phyloP scores from a whole-genome alignment of 2,329 filamentous ascomycete species.

The Elsinoe batatas region DNA sequence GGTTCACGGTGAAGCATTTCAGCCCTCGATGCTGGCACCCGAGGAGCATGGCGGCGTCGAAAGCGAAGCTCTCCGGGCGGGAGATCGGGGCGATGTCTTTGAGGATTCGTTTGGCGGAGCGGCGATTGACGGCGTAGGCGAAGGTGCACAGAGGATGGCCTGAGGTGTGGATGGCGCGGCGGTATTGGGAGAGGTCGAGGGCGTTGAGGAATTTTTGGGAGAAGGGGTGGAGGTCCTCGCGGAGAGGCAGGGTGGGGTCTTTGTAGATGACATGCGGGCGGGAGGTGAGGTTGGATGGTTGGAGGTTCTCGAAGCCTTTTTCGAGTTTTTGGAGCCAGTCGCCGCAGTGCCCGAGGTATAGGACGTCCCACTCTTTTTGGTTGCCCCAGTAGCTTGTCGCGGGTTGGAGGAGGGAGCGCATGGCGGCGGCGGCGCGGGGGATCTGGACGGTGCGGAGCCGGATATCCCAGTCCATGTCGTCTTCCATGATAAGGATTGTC shows the following conservation, averaged over 20 bases:
- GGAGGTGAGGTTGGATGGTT: slow-evolving; percentile 18
- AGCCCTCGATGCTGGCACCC: slow-evolving; percentile 29
- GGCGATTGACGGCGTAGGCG: slow-evolving; percentile 34
- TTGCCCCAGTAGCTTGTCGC: slow-evolving; percentile 30
- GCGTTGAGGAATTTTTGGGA: slow-evolving; percentile 30
- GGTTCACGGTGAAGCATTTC: slow-evolving; percentile 29
- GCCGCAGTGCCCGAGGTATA: slow-evolving; percentile 35
- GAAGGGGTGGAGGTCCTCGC: slow-evolving; percentile 29
- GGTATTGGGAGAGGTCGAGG: slow-evolving; percentile 28
- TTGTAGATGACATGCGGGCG: slow-evolving; percentile 25
- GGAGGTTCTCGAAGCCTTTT: slow-evolving; percentile 21
- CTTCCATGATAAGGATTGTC: slow-evolving; percentile 36
- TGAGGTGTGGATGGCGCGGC: slow-evolving; percentile 32
- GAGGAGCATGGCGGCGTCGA: slow-evolving; percentile 32
- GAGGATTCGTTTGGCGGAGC: slow-evolving; percentile 26
- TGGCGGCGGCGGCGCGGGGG: slow-evolving; percentile 32
- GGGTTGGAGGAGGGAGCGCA: slow-evolving; percentile 25
- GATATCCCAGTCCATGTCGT: slow-evolving; percentile 39
- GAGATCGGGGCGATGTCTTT: slow-evolving; percentile 26
- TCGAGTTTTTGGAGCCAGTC: slow-evolving; percentile 21
- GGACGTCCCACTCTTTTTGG: slow-evolving; percentile 29
- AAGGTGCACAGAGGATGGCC: slow-evolving; percentile 37
- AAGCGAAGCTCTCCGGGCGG: slow-evolving; percentile 26
- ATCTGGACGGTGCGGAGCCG: slow-evolving; percentile 34
- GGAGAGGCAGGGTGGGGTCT: slow-evolving; percentile 30